A percentile compares a stretch with the other conserved stretches of the same genome.
Conservation (phyloP, 225 moss, liverwort and hornwort species). For the Neckera pumila region DNA sequence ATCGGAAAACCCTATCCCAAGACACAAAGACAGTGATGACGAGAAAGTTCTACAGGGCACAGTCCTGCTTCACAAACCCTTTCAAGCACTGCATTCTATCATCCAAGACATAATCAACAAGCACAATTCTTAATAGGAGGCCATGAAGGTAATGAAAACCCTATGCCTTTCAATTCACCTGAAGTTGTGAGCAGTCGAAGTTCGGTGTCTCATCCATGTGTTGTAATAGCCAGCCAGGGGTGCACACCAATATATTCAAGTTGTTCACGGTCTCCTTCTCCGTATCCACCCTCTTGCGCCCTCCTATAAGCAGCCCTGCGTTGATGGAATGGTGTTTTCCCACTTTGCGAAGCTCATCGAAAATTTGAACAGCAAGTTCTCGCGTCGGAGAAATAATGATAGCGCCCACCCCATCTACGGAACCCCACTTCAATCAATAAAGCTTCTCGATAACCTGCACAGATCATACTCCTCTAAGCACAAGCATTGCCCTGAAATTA, state of each 20-base stretch:
- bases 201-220: constrained; percentile 98
- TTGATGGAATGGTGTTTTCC: constrained; percentile 93
- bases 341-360: constrained; percentile 85
- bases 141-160: background rate
- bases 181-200: constrained; percentile 91
- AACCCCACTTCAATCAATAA: constrained; percentile 69
- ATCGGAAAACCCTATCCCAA: background rate
- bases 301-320: constrained; percentile 91
- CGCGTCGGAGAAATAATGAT: constrained; percentile 90
- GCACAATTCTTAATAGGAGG: background rate
- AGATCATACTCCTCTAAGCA: background rate
- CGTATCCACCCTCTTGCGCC: constrained; percentile 81
- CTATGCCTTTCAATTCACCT: constrained; percentile 33
- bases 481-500: background rate
- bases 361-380: constrained; percentile 89
- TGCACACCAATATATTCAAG: constrained; percentile 87
- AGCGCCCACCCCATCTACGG: constrained; percentile 84
- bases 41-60: background rate
- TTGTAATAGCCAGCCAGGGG: constrained; percentile 85
- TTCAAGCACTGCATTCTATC: background rate
- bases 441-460: constrained; percentile 87
- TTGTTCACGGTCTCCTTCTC: constrained; percentile 79
- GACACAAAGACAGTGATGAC: background rate
- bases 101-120: background rate
- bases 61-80: background rate